Percentiles rank a stretch among this genome's conserved stretches.
phyloP scores from a whole-genome alignment of 495 filamentous ascomycete genomes.

The Penicilliopsis zonata region DNA sequence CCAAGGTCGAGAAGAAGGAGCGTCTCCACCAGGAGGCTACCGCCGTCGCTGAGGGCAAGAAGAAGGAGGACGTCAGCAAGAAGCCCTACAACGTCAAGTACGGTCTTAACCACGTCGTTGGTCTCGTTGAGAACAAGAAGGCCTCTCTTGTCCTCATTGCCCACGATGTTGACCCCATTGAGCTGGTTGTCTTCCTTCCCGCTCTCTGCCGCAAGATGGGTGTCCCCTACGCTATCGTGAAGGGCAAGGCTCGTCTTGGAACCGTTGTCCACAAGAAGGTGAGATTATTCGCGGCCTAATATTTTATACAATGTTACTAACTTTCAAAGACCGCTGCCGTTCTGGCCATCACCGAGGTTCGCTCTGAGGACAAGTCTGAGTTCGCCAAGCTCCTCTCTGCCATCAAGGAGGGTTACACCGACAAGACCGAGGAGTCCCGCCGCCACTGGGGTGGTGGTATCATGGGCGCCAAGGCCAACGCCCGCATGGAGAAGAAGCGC shows the following conservation, averaged over 20 bases:
- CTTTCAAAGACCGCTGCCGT: slow-evolving; percentile 78
- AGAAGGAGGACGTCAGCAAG: slow-evolving; percentile 99
- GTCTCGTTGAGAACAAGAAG: slow-evolving; percentile 99
- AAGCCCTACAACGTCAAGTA: slow-evolving; percentile 99
- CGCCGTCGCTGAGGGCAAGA: slow-evolving; percentile 94
- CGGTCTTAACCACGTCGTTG: slow-evolving; percentile 99
- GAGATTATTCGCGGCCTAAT: slow-evolving; percentile 5
- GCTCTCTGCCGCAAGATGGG: slow-evolving; percentile 99
- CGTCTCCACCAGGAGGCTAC: slow-evolving; percentile 95
- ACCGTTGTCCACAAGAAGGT: slow-evolving; percentile 99
- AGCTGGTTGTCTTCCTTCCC: slow-evolving; percentile 97
- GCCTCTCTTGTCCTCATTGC: slow-evolving; percentile 93
- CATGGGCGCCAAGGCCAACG: slow-evolving; percentile 96
- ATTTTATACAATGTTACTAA: slow-evolving; percentile 1
- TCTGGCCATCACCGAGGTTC: slow-evolving; percentile 89
- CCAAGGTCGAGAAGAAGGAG: slow-evolving; percentile 99
- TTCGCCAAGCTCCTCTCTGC: slow-evolving; percentile 90
- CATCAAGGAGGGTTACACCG: slow-evolving; percentile 95
- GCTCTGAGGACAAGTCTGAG: slow-evolving; percentile 94
- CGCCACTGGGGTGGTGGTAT: slow-evolving; percentile 99
- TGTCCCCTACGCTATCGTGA: slow-evolving; percentile 96
- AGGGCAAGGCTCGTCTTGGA: slow-evolving; percentile 98
- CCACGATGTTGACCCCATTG: slow-evolving; percentile 99
- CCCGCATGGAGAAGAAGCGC: slow-evolving; percentile 87
- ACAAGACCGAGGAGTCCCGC: slow-evolving; percentile 87